Evolutionary conservation across 495 filamentous ascomycete species (phyloP), one percentile per base, ranked within the genome.

Genomic region (Hypomontagnella monticulosa): DNA sequence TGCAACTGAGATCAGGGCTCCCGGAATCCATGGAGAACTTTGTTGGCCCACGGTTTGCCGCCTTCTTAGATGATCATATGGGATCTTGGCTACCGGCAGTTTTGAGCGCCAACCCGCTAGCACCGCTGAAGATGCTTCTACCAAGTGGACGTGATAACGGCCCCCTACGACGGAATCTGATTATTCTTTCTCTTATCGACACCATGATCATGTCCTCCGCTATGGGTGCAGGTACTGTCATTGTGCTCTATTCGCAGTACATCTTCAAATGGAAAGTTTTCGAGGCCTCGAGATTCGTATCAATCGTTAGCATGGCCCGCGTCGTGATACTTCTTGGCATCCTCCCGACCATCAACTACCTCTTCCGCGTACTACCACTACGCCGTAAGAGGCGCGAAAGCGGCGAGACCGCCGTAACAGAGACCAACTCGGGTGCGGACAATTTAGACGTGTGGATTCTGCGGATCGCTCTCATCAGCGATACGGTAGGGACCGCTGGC

Each of bases 261-360:
- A 83, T 87, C 71, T 97, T 98, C 73, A 80, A 80, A 14, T 99
- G 95, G 95, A 82, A 84, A 30, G 92, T 87, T 40, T 83, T 88
- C 43, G 88, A 97, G 72, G 88, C 87, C 14, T 89, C 88, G 55
- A 78, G 87, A 9, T 97, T 93, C 75, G 82, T 97, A 46, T 91
- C 88, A 0, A 76, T 90, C 41, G 84, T 91, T 55, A 96, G 92
- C 75, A 79, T 82, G 53, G 83, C 84, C 47, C 88, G 95, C 9
- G 92, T 97, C 27, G 62, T 87, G 32, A 86, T 85, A 33, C 85
- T 99, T 6, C 79, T 97, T 41, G 76, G 88, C 46, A 64, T 97
- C 11, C 84, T 97, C 33, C 94, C 94, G 0, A 47, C 87, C 6
- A 70, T 94, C 50, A 89, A 88, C 16, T 85, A 90, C 42, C 23